Evolutionary conservation across 805 yeast species (phyloP), one percentile per base, ranked within the genome.

Genomic region (Lachancea kluyveri): DNA sequence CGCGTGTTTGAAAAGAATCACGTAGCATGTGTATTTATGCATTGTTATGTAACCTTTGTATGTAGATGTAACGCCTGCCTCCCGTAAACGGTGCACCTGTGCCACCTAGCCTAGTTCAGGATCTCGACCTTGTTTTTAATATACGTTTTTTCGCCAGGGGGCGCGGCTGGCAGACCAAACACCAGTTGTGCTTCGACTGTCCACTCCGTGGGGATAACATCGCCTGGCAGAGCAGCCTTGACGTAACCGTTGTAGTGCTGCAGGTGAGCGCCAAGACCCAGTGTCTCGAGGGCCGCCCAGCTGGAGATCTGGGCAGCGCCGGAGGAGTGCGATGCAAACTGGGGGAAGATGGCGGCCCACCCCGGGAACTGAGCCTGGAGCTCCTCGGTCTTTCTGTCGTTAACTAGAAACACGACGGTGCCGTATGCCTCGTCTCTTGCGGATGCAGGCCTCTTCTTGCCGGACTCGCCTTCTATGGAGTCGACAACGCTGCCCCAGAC

Each of bases 211-310:
- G 73, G 73, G 17, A 65, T 55, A 28, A 58, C 52, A 26, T 45
- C 48, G 43, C 60, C 67, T 40, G 61, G 57, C 41, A 64, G 41
- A 30, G 64, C 65, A 23, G 48, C 62, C 42, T 59, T 57, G 30
- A 71, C 64, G 28, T 57, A 54, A 28, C 62, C 68, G 50, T 66
- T 68, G 63, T 64, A 72, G 53, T 71, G 77, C 54, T 71, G 77
- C 42, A 71, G 58, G 43, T 67, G 70, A 40, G 63, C 72, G 41
- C 75, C 76, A 26, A 70, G 48, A 29, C 69, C 70, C 35, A 65
- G 48, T 19, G 57, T 59, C 30, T 62, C 57, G 17, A 71, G 53
- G 17, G 69, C 69, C 24, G 70, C 54, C 77, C 77, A 71, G 12
- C 67, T 49, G 41, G 57, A 49, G 40, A 71, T 68, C 57, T 68